Conservation (phyloP, 768 basidiomycete genomes). For the Boletus bicolor region DNA sequence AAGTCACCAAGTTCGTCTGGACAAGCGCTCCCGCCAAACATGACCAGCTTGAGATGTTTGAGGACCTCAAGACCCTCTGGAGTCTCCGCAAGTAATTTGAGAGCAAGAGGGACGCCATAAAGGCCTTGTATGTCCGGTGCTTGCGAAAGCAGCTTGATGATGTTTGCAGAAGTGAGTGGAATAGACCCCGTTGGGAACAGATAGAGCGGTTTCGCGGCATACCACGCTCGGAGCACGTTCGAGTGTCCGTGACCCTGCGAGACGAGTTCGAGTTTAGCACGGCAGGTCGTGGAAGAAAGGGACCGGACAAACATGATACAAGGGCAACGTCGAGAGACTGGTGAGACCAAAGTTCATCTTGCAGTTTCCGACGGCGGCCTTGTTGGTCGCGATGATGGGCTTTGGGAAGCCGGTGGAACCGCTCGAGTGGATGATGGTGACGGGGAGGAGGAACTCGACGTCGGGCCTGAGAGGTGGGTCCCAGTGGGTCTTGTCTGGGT, state of each 20-base stretch:
- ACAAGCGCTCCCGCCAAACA: constrained; percentile 50
- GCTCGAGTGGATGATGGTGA: constrained; percentile 28
- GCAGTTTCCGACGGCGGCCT: constrained; percentile 34
- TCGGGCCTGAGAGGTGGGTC: constrained; percentile 20
- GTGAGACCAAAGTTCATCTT: constrained; percentile 29
- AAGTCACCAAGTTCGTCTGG: constrained; percentile 54
- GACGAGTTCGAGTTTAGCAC: background rate
- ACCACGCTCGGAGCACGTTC: constrained; percentile 41
- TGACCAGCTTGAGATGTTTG: constrained; percentile 44
- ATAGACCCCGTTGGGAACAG: constrained; percentile 41
- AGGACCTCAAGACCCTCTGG: constrained; percentile 43
- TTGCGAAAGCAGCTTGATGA: constrained; percentile 37
- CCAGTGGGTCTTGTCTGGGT: constrained; percentile 25
- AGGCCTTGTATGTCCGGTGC: constrained; percentile 33
- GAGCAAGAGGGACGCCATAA: constrained; percentile 37
- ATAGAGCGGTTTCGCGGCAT: constrained; percentile 39
- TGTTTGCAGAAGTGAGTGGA: constrained; percentile 45
- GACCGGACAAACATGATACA: constrained; percentile 30
- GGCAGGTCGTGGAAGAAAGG: background rate
- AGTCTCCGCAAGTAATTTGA: constrained; percentile 47
- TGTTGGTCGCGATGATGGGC: constrained; percentile 38
- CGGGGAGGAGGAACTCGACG: constrained; percentile 18
- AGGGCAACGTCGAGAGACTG: constrained; percentile 27
- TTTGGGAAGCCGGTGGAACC: constrained; percentile 48
- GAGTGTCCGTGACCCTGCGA: constrained; percentile 23